Conservation (phyloP, 352 stramenopile species). For the Globisporangium okanoganense region DNA sequence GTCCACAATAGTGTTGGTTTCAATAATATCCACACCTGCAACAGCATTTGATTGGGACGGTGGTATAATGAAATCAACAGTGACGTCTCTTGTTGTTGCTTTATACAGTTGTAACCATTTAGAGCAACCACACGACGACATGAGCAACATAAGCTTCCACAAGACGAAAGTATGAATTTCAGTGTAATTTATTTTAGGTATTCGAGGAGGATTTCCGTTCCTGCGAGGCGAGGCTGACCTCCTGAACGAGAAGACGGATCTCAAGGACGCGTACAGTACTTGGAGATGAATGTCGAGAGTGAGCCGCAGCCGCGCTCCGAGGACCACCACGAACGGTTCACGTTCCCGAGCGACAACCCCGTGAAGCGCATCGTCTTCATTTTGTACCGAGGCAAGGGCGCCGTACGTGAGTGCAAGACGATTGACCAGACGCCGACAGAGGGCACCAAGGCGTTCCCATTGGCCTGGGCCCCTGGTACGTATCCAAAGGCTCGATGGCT, state of each 20-base stretch:
- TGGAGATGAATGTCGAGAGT: constrained; percentile 58
- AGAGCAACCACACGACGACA: too few species aligned
- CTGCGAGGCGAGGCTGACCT: constrained; percentile 58
- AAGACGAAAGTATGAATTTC: too few species aligned
- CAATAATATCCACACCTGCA: too few species aligned
- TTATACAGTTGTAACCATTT: too few species aligned
- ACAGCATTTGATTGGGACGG: too few species aligned
- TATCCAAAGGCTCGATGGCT: too few species aligned
- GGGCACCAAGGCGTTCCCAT: constrained; percentile 50
- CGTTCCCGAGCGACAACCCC: constrained; percentile 82
- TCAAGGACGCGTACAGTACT: constrained; percentile 80
- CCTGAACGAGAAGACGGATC: constrained; percentile 50
- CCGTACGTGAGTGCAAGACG: constrained; percentile 64
- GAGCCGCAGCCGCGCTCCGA: constrained; percentile 47
- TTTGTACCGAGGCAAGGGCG: constrained; percentile 61
- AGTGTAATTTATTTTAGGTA: too few species aligned
- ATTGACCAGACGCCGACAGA: constrained; percentile 68
- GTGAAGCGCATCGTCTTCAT: constrained; percentile 88
- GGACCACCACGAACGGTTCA: constrained; percentile 60
- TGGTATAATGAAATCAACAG: too few species aligned
- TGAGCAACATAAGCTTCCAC: too few species aligned
- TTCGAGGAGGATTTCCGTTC: constrained; percentile 76
- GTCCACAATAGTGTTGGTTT: too few species aligned
- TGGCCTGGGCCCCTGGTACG: too few species aligned
- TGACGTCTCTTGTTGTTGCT: too few species aligned